A percentile compares a stretch with the other conserved stretches of the same genome.
Evolutionary conservation across 1,139 yeast genomes (phyloP).

Genomic region (Candida glucosophila): DNA sequence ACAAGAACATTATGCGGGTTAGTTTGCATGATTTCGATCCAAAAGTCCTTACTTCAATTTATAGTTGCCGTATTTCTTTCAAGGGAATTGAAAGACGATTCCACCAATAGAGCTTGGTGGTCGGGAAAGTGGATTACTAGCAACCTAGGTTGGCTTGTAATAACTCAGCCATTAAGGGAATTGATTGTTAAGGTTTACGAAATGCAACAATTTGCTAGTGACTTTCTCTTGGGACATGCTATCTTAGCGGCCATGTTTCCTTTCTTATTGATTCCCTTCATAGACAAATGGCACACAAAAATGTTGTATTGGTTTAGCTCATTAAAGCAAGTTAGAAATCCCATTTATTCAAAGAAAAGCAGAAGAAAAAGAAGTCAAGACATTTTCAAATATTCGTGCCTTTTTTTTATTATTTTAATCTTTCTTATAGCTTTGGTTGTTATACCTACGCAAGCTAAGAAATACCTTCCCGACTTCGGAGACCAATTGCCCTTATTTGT

Average conservation of each 20-base stretch:
- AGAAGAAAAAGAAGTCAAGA: slow-evolving; percentile 10
- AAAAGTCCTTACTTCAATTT: slow-evolving; percentile 38
- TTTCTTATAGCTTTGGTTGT: slow-evolving; percentile 12
- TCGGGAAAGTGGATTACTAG: slow-evolving; percentile 65
- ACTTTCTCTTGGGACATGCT: slow-evolving; percentile 61
- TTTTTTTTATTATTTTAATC: slow-evolving; percentile 13
- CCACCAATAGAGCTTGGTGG: slow-evolving; percentile 76
- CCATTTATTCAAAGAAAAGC: slow-evolving; percentile 16
- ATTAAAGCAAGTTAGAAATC: slow-evolving; percentile 16
- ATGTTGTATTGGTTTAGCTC: slow-evolving; percentile 44
- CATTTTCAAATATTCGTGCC: slow-evolving; percentile 10
- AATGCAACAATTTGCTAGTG: slow-evolving; percentile 59
- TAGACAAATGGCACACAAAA: slow-evolving; percentile 30
- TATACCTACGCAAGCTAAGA: slow-evolving; percentile 23
- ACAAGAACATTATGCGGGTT: slow-evolving; percentile 49
- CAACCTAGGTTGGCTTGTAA: slow-evolving; percentile 48
- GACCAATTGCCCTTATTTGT: slow-evolving; percentile 9
- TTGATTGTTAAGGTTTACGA: slow-evolving; percentile 60
- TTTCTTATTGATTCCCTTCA: slow-evolving; percentile 54
- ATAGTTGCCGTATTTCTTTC: slow-evolving; percentile 42
- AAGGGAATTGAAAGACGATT: slow-evolving; percentile 50
- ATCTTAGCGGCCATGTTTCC: slow-evolving; percentile 57
- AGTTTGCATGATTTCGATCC: slow-evolving; percentile 47
- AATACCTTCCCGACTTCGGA: slow-evolving; percentile 11
- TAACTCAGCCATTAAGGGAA: slow-evolving; percentile 67